Conservation (phyloP, 441 rosid genomes). For the Sinapis alba region DNA sequence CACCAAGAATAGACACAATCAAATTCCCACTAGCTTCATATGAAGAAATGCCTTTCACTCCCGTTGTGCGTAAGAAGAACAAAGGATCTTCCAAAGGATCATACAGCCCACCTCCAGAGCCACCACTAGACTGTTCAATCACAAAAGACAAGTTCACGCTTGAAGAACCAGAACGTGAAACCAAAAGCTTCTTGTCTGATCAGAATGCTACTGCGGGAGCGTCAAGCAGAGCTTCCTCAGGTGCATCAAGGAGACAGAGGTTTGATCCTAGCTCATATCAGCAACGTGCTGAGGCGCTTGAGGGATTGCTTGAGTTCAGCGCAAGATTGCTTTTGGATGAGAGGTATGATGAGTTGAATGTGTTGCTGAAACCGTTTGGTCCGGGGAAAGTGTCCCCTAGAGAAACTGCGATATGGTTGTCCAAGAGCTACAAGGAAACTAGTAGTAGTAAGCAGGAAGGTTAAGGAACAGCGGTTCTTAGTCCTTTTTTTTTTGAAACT, state of each 20-base stretch:
- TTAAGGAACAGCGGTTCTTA: slow-evolving; percentile 9
- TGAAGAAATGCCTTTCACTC: slow-evolving; percentile 63
- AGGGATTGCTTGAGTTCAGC: slow-evolving; percentile 91
- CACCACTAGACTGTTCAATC: slow-evolving; percentile 56
- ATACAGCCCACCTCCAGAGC: slow-evolving; percentile 58
- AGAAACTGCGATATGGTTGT: slow-evolving; percentile 95
- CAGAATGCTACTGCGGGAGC: slow-evolving; percentile 92
- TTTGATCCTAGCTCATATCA: slow-evolving; percentile 81
- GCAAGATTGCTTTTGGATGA: slow-evolving; percentile 80
- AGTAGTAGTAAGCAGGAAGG: slow-evolving; percentile 59
- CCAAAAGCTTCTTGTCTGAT: slow-evolving; percentile 67
- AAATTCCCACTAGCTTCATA: slow-evolving; percentile 88
- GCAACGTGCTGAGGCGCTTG: slow-evolving; percentile 93
- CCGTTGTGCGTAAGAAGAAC: slow-evolving; percentile 39
- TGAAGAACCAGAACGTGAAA: slow-evolving; percentile 64
- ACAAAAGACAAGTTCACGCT: slow-evolving; percentile 88
- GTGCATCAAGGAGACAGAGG: slow-evolving; percentile 47
- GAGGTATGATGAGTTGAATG: slow-evolving; percentile 91
- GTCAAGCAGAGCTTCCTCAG: slow-evolving; percentile 77
- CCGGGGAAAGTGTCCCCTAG: slow-evolving; percentile 93
- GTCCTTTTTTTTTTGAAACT: background rate
- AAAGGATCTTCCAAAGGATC: slow-evolving; percentile 55
- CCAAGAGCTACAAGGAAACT: slow-evolving; percentile 92
- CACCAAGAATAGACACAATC: slow-evolving; percentile 86
- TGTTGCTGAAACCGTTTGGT: slow-evolving; percentile 87